Conservation (phyloP, 495 filamentous ascomycete species). For the Baudoinia panamericana region DNA sequence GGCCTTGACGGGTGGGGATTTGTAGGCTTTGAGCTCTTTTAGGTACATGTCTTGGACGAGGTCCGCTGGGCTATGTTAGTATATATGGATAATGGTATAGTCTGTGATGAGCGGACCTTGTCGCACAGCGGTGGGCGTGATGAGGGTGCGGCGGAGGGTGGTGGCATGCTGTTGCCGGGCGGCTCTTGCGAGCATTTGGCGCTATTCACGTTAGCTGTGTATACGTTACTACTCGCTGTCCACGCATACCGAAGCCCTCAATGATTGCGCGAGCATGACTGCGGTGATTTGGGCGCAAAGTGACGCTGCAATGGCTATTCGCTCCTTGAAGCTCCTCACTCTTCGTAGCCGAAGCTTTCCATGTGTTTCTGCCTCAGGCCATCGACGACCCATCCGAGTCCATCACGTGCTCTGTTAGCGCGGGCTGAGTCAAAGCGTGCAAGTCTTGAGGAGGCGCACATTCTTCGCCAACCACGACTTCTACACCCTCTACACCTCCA, state of each 20-base stretch:
- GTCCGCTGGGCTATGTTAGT: slow-evolving; percentile 49
- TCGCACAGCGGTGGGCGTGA: slow-evolving; percentile 57
- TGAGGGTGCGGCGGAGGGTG: slow-evolving; percentile 65
- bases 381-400: too few relatives aligned
- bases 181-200: slow-evolving; percentile 66
- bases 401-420: too few relatives aligned
- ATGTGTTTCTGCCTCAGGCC: background rate
- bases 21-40: slow-evolving; percentile 84
- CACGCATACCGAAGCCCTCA: slow-evolving; percentile 30
- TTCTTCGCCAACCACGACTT: too few relatives aligned
- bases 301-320: background rate
- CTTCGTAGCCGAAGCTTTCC: background rate
- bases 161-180: slow-evolving; percentile 52
- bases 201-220: slow-evolving; percentile 44
- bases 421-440: too few relatives aligned
- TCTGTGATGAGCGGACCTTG: slow-evolving; percentile 44
- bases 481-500: slow-evolving; percentile 7
- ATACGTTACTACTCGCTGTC: background rate
- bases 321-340: slow-evolving; percentile 1
- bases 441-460: too few relatives aligned
- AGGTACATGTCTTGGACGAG: slow-evolving; percentile 96
- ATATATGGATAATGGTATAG: slow-evolving; percentile 11
- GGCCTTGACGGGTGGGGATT: slow-evolving; percentile 68
- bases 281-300: slow-evolving; percentile 5
- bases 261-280: slow-evolving; percentile 30